Conservation (phyloP, 495 filamentous ascomycete genomes). For the Podospora australis region DNA sequence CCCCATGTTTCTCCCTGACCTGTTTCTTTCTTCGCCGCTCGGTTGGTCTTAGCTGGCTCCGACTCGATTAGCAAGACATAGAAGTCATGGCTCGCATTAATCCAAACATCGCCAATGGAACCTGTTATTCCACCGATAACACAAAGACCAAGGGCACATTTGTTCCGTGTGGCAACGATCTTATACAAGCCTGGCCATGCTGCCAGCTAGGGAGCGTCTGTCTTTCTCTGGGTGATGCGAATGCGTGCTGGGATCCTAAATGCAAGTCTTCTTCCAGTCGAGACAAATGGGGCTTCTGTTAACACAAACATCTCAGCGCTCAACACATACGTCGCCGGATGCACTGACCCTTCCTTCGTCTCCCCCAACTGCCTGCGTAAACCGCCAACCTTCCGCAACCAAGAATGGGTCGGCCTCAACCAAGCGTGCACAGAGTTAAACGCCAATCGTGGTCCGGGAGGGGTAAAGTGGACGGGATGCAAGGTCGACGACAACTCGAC, state of each 20-base stretch:
- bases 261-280: conserved; percentile 4
- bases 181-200: conserved; percentile 15
- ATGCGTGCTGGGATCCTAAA: conserved; percentile 15
- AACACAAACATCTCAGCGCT: conserved; percentile 7
- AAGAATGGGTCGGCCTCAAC: conserved; percentile 21
- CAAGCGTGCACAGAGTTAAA: conserved; percentile 18
- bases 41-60: too few species aligned
- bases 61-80: too few species aligned
- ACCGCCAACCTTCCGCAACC: conserved; percentile 11
- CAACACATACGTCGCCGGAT: conserved; percentile 19
- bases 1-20: too few species aligned
- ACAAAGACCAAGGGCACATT: conserved; percentile 15
- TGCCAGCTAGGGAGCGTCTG: conserved; percentile 16
- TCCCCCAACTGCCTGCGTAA: conserved; percentile 16
- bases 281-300: neutral
- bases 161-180: conserved; percentile 15
- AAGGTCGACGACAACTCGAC: conserved; percentile 9
- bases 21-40: too few species aligned
- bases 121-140: conserved; percentile 19
- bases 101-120: conserved; percentile 16
- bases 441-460: neutral
- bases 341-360: conserved; percentile 19
- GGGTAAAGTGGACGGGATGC: conserved; percentile 18
- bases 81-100: conserved; percentile 13
- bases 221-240: conserved; percentile 12